Base-by-base conservation (phyloP, 1,284 basidiomycete species). In the Irpex sp. region DNA sequence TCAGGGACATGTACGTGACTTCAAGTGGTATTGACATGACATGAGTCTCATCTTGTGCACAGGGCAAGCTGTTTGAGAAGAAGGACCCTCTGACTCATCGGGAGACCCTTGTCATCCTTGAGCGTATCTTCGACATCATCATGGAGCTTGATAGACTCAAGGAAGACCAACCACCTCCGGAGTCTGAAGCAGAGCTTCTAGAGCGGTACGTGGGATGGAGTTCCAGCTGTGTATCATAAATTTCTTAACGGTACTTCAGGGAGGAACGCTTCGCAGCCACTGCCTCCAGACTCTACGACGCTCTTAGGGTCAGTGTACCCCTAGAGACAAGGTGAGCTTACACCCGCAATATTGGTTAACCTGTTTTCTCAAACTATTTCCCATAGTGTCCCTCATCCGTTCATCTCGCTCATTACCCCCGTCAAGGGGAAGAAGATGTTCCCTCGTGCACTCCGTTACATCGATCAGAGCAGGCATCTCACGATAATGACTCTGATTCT, bases 351-450 rank as follows among this genome's bases (percentile, higher is more conserved):
- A 45, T 49, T 20, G 13, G 59, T 56, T 27, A 65, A 58, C 32
- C 65, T 68, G 45, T 24, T 2, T 42, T 60, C 66, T 64, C 56
- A 54, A 54, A 49, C n/a, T 18, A 22, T 20, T 63, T n/a, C 15
- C 5, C 72, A 43, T 76, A 97, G 96, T 78, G 88, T 95, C 73
- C 98, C 98, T 4, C 98, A 99, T 84, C 98, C 98, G 0, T 99
- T 99, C 84, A 94, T 99, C 76, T 97, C 97, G 1, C 88, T 99
- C 59, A 87, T 99, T 64, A 90, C 89, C 45, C 93, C 96, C 2
- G 89, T 92, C 75, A 99, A 99, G 84, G 98, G 98, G 72, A 99
- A 99, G 85, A 92, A 93, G 73, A 88, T 99, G 22, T 87, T 99
- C 58, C 95, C 97, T 3, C 93, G 98, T 49, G 90, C 97, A 4